Base-by-base conservation (phyloP, 2,329 filamentous ascomycete genomes). In the Epichloe coenophiala region DNA sequence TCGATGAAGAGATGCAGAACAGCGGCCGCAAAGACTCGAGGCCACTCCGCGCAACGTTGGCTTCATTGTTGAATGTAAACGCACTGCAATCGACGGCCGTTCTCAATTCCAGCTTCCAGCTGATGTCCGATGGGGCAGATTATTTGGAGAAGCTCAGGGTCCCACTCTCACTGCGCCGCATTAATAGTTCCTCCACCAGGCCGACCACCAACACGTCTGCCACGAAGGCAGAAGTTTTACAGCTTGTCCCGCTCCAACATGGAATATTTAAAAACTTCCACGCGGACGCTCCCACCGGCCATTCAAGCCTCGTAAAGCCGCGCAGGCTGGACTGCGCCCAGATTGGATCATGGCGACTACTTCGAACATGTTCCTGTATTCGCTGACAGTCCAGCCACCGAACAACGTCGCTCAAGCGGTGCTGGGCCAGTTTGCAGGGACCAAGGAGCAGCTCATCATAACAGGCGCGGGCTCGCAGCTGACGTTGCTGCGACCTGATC, bases 281-380 rank as follows among this genome's bases (percentile, higher is more conserved):
- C 38, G 58, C 54, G 40, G 43, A 53, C 48, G 55, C 40, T 47
- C 57, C 33, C 39, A 58, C 58, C 56, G 61, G 61, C 59, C 54
- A 54, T 51, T 54, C 52, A 57, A 60, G 53, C 57, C 51, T 50
- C 56, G 54, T 57, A 63, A 57, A 65, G 70, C 71, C 70, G 70
- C 69, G 71, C 72, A 72, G 73, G 71, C 70, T 70, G 59, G 63
- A 65, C 71, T 72, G 71, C 71, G 71, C 68, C 64, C 63, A 68
- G 62, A 63, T 63, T 68, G 62, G 64, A 77, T 65, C 65, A 97
- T 97, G 93, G 91, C 93, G 74, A 95, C 90, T 66, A 96, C 91
- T 55, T 96, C 90, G 58, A 91, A 91, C 68, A 95, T 96, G 88
- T 96, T 96, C 68, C 83, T 98, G 73, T 98, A 98, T 74, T 93